phyloP scores from a whole-genome alignment of 108 stramenopile genomes.

The Stephanodiscus minutulus region DNA sequence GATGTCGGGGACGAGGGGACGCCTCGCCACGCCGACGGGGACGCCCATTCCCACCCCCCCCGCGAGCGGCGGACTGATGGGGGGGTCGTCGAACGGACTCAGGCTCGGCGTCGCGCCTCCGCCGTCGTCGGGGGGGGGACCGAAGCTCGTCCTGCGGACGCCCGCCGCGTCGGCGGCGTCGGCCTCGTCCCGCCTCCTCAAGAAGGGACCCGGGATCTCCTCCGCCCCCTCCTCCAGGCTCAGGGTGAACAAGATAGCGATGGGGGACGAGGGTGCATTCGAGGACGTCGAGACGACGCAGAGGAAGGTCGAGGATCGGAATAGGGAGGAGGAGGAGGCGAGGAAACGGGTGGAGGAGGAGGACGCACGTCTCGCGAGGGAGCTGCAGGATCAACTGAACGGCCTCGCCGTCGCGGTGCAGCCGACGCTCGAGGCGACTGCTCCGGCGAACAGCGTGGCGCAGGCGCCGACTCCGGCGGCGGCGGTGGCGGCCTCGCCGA shows the following conservation, averaged over 20 bases:
- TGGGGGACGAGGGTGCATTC: slow-evolving; percentile 52
- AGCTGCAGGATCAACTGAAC: slow-evolving; percentile 43
- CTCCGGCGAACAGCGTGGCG: slow-evolving; percentile 35
- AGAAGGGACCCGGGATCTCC: slow-evolving; percentile 52
- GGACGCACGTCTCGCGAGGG: slow-evolving; percentile 52
- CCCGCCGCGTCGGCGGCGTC: slow-evolving; percentile 51
- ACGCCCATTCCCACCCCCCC: slow-evolving; percentile 71
- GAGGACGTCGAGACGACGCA: slow-evolving; percentile 66
- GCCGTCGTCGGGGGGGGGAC: slow-evolving; percentile 13
- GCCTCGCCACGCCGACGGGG: slow-evolving; percentile 56
- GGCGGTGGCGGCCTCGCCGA: slow-evolving; percentile 40
- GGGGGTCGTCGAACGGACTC: slow-evolving; percentile 5
- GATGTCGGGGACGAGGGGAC: slow-evolving; percentile 62
- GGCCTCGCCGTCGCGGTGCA: slow-evolving; percentile 6
- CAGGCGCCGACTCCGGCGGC: slow-evolving; percentile 20
- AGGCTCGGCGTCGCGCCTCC: background rate
- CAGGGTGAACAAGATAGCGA: slow-evolving; percentile 71
- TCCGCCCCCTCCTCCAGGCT: slow-evolving; percentile 49
- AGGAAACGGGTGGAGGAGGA: slow-evolving; percentile 43
- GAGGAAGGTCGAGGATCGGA: slow-evolving; percentile 49
- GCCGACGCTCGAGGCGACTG: slow-evolving; percentile 5
- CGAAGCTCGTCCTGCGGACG: slow-evolving; percentile 65
- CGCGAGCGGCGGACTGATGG: slow-evolving; percentile 50
- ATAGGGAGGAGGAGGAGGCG: slow-evolving; percentile 48
- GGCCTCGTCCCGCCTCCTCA: slow-evolving; percentile 53